These are phyloP conservation scores for Candida suzukii DNA, from an alignment of 805 yeast genomes.

Conservation along the genomic window DNA sequence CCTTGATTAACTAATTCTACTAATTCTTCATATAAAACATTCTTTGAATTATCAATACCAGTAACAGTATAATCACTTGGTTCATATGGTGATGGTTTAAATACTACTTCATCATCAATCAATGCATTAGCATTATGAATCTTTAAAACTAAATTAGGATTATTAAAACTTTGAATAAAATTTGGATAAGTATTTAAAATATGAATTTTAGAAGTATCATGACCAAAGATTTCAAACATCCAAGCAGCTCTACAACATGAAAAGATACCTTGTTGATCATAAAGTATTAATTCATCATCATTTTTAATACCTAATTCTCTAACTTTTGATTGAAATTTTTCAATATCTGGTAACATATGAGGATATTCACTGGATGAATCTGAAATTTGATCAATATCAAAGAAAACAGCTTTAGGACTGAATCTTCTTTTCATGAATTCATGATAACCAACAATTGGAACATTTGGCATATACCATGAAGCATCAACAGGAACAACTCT, in stretches of 20 bases:
- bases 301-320: slow-evolving; percentile 47
- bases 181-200: slow-evolving; percentile 62
- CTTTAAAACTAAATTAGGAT: slow-evolving; percentile 17
- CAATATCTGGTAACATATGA: slow-evolving; percentile 77
- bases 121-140: slow-evolving; percentile 16
- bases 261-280: slow-evolving; percentile 80
- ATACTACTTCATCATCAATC: slow-evolving; percentile 10
- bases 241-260: slow-evolving; percentile 90
- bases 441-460: slow-evolving; percentile 47
- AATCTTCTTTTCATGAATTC: slow-evolving; percentile 53
- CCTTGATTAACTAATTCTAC: slow-evolving; percentile 46
- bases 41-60: slow-evolving; percentile 38
- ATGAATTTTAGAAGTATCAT: slow-evolving; percentile 42
- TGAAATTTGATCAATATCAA: slow-evolving; percentile 69
- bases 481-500: slow-evolving; percentile 62
- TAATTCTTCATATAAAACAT: slow-evolving; percentile 62
- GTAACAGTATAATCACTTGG: slow-evolving; percentile 27
- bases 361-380: slow-evolving; percentile 63
- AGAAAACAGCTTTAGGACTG: slow-evolving; percentile 59
- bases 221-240: slow-evolving; percentile 80
- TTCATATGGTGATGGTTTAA: slow-evolving; percentile 15
- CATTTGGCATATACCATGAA: slow-evolving; percentile 88
- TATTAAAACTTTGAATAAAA: slow-evolving; percentile 16
- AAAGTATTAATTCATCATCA: slow-evolving; percentile 63
- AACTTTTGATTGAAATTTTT: slow-evolving; percentile 47